A percentile compares a stretch with the other conserved stretches of the same genome.
phyloP scores from a whole-genome alignment of 2,329 filamentous ascomycete species.

The Diaporthe sp. region DNA sequence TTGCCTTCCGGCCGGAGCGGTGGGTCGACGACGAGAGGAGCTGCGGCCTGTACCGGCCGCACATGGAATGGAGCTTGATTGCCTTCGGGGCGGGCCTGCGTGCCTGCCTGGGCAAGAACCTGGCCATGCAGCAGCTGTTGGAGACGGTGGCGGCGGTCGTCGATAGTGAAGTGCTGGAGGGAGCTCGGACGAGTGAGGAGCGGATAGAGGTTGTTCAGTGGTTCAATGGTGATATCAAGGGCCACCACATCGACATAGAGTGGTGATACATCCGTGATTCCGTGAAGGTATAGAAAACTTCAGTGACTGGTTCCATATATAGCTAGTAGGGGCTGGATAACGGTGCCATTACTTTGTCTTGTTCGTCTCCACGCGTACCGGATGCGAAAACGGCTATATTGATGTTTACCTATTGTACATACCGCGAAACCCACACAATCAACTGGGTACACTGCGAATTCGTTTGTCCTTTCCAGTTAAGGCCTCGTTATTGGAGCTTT shows the following conservation, averaged over 20 bases:
- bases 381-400: background rate
- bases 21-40: constrained; percentile 38
- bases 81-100: constrained; percentile 44
- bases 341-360: background rate
- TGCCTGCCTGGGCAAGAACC: constrained; percentile 44
- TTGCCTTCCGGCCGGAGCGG: constrained; percentile 43
- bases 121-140: constrained; percentile 40
- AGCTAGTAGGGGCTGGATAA: background rate
- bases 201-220: constrained; percentile 37
- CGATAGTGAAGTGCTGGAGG: constrained; percentile 23
- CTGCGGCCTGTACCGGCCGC: background rate
- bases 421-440: background rate
- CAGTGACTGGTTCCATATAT: background rate
- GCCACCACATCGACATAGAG: constrained; percentile 32
- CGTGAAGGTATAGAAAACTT: background rate
- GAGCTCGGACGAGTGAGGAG: constrained; percentile 25
- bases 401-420: background rate
- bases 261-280: background rate
- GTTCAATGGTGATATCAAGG: constrained; percentile 39
- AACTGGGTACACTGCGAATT: background rate
- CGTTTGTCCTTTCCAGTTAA: background rate
- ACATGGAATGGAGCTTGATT: constrained; percentile 37
- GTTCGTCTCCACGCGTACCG: background rate
- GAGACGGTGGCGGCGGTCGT: constrained; percentile 6
- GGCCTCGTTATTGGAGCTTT: background rate